Base-by-base conservation (phyloP, 1,284 basidiomycete species). In the Mycosarcoma mackinlayi region DNA sequence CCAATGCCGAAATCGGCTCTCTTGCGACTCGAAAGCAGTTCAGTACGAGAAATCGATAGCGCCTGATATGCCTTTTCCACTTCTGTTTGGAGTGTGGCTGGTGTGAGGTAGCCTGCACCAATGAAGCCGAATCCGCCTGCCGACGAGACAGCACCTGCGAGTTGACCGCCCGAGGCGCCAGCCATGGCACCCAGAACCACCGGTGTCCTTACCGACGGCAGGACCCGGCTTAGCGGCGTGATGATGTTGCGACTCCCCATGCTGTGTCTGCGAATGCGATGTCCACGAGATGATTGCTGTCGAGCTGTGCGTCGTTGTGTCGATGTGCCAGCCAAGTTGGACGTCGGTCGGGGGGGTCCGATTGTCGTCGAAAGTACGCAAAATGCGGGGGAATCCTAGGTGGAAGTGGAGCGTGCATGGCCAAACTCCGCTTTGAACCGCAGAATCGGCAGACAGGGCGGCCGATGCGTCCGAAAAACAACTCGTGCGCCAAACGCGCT, bases 91-190 rank as follows among this genome's bases (percentile, higher is more conserved):
- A 82, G 57, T 33, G 50, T 51, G 25, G 53, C 24, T 1, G 61
- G 51, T 1, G 57, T 55, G 40, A 64, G 75, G 47, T 77, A 78
- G 31, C 80, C 80, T 1, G 80, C 80, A 18, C 79, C 80, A 47
- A 81, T 67, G 51, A 80, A 80, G n/a, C 80, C 80, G 9, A 82
- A 71, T 8, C 75, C 79, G 34, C 79, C 80, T 9, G 65, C 80
- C 8, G 51, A 27, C 2, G 78, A 76, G 8, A 80, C 75, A 10
- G 68, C 54, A 5, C 62, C 76, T 1, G 78, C 79, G 6, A 82
- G 75, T 13, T 61, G 38, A 13, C 76, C 79, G 31, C 78, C 78
- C 8, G 73, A 59, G 4, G 79, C 79, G 19, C 63, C 66, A 3
- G 80, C 79, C 79, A 82, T 81, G 5, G 79, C 78, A 7, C 74